Evolutionary conservation across 306 rosid genomes (phyloP), one percentile per base, ranked within the genome.

Genomic region (Cucurbita pepo): DNA sequence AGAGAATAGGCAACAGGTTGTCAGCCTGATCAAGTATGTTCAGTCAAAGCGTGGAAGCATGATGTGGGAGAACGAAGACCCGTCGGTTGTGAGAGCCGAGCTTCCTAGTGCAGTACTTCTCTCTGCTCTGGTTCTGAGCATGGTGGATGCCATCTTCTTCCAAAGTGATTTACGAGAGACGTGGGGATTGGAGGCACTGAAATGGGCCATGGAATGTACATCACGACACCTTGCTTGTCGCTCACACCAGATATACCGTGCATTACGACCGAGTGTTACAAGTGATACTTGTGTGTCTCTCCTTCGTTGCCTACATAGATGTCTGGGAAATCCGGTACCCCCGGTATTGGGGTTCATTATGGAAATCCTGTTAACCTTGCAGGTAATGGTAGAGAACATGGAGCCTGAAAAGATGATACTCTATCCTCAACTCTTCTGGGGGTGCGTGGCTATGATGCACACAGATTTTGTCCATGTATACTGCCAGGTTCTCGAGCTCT

Each of bases 1-100:
- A 76, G 99, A 95, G 85, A 95, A 95, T 87, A 95, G 89, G 79
- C 99, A 95, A 83, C 99, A 95, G 84, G 99, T 95, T 78, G 97
- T 95, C 75, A 91, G 96, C 85, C 80, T 95, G 83, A 95, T 95
- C 86, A 95, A 95, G 79, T 95, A 95, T 83, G 97, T 95, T 72
- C 99, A 95, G 65, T 95, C 99, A 73, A 95, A 95, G 81, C 88
- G 99, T 77, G 99, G 96, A 84, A 91, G 97, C 81, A 95, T 95
- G 99, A 95, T 95, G 99, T 95, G 99, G 99, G 99, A 95, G 84
- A 95, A 89, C 76, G 97, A 95, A 83, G 99, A 91, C 78, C 96
- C 99, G 48, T 86, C 97, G 8, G 91, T 95, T 54, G 95, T 95
- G 73, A 91, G 88, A 85, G 86, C 92, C 40, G 97, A 95, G 81